Evolutionary conservation across 1,139 yeast genomes (phyloP), one percentile per base, ranked within the genome.

Genomic region (Pichia sp.): DNA sequence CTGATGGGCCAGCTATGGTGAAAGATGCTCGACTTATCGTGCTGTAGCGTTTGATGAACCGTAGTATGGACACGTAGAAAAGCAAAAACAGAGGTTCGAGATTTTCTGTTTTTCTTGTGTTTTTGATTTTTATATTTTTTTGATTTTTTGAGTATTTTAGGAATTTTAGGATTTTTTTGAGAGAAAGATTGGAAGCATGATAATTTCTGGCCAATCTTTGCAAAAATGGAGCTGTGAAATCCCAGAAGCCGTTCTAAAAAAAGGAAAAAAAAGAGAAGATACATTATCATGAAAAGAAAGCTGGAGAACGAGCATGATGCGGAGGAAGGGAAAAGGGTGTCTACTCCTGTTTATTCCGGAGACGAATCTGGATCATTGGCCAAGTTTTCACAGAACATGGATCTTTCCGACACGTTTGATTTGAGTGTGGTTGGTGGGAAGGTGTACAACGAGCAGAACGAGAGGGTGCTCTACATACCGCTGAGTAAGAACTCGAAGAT

Each of bases 401-500:
- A 49, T 16, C 34, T 56, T 10, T 38, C 43, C 40, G 49, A 50
- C n/a, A 45, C 48, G n/a, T 51, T 54, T n/a, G 20, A 40, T 2
- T 30, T 53, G 1, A 17, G 41, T 3, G 31, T 46, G 34, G 16
- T 5, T 3, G 40, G 33, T 10, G 49, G 46, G 1, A 36, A 34
- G 36, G 27, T 52, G 10, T 40, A 44, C 29, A 47, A 46, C 31
- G 50, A 42, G 14, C 34, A 41, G 8, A 16, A 43, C 7, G 44
- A 50, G 1, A 41, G 34, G 8, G 29, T 55, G 4, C 30, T 48
- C 4, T 49, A 43, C 27, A 30, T 62, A 6, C 36, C 51, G n/a
- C 56, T 66, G 7, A 61, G 55, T 34, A 62, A 61, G 50, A 65
- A 65, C 49, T 64, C 61, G 30, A 65, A 60, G 36, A 63, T 67